A percentile compares a stretch with the other conserved stretches of the same genome.
Evolutionary conservation across 148 eudicot genomes (phyloP).

Genomic region (Rhododendron mucronatum): DNA sequence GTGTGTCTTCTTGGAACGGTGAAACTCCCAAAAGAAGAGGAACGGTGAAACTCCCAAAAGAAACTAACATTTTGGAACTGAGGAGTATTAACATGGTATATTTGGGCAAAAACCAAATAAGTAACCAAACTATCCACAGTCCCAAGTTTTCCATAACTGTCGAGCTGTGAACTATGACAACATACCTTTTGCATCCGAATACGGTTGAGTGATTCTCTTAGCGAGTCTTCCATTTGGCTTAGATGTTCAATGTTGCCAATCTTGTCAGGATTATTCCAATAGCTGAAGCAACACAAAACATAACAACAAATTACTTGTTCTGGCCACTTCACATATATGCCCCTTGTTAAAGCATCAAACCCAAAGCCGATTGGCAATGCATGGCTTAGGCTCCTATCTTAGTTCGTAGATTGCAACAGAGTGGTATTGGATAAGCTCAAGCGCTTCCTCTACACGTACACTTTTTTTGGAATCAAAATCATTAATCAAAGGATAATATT

Average conservation of each 20-base stretch:
- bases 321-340: background rate
- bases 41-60: background rate
- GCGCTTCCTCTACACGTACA: background rate
- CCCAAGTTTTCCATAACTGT: background rate
- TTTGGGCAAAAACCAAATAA: background rate
- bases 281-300: constrained; percentile 38
- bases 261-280: constrained; percentile 83
- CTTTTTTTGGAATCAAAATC: background rate
- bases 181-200: constrained; percentile 72
- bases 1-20: background rate
- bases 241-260: constrained; percentile 72
- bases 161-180: background rate
- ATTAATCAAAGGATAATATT: background rate
- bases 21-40: too few relatives aligned
- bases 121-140: background rate
- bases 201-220: constrained; percentile 59
- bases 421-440: background rate
- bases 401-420: background rate
- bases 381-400: background rate
- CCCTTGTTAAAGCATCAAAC: background rate
- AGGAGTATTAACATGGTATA: background rate
- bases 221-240: constrained; percentile 76
- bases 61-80: background rate
- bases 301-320: background rate
- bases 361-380: background rate